A percentile compares a stretch with the other conserved stretches of the same genome.
Evolutionary conservation across 345 rosid species (phyloP).

Genomic region (Bruguiera gymnorhiza): DNA sequence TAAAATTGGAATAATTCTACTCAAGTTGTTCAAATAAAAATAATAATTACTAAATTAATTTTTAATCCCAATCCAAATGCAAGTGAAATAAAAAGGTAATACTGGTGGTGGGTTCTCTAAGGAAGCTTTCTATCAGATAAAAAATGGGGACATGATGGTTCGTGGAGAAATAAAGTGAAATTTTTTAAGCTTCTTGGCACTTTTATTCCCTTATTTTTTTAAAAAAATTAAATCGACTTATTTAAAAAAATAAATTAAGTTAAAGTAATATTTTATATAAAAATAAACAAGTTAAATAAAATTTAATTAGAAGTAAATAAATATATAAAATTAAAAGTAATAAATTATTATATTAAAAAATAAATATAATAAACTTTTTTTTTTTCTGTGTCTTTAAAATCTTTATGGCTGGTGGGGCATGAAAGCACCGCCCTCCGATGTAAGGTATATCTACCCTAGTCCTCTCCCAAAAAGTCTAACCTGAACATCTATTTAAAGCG

Average conservation of each 20-base stretch:
- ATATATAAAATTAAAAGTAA: too few species aligned
- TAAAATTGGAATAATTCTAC: background rate
- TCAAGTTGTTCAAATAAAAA: too few species aligned
- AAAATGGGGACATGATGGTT: background rate
- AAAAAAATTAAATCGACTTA: too few species aligned
- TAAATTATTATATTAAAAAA: too few species aligned
- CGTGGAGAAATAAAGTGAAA: background rate
- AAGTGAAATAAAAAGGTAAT: conserved; percentile 1
- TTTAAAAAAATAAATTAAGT: too few species aligned
- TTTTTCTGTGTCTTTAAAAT: background rate
- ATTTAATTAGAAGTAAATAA: too few species aligned
- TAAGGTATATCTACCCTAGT: background rate
- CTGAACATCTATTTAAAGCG: background rate
- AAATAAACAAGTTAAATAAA: too few species aligned
- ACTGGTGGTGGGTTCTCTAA: background rate
- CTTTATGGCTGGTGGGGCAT: conserved; percentile 6
- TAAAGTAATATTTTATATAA: too few species aligned
- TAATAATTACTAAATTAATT: too few species aligned
- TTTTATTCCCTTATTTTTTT: background rate
- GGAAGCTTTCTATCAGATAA: background rate
- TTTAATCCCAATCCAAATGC: too few species aligned
- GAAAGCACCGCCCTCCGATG: background rate
- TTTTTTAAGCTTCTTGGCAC: background rate
- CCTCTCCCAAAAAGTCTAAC: background rate
- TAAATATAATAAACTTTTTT: background rate